Percentiles rank a stretch among this genome's conserved stretches.
Evolutionary conservation across 2,329 filamentous ascomycete species (phyloP).

Genomic region (Botrytis paeoniae): DNA sequence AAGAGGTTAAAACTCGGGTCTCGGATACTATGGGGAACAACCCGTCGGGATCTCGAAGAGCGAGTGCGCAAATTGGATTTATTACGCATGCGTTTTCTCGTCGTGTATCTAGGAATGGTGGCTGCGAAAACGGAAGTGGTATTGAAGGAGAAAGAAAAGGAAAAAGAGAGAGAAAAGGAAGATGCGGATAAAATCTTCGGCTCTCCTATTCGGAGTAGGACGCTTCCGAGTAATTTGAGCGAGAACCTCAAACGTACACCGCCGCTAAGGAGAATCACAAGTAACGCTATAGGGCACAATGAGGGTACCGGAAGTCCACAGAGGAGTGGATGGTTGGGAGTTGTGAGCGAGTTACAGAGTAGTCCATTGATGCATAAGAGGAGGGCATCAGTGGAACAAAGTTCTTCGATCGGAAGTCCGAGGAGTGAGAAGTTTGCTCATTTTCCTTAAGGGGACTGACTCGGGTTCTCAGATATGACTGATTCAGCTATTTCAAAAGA

Average conservation of each 20-base stretch:
- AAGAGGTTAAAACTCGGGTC: conserved; percentile 46
- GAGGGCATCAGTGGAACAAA: conserved; percentile 58
- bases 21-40: conserved; percentile 51
- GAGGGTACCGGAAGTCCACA: conserved; percentile 48
- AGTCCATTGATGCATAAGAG: conserved; percentile 60
- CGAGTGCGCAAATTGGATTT: conserved; percentile 57
- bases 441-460: background rate
- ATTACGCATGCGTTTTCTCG: conserved; percentile 62
- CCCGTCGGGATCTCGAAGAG: conserved; percentile 53
- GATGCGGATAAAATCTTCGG: background rate
- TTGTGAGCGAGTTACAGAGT: conserved; percentile 60
- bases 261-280: conserved; percentile 52
- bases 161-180: conserved; percentile 10
- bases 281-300: conserved; percentile 52
- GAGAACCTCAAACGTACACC: conserved; percentile 37
- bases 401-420: conserved; percentile 3
- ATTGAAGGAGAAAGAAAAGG: background rate
- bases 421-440: conserved; percentile 5
- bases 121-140: conserved; percentile 39
- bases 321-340: conserved; percentile 58
- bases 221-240: conserved; percentile 4
- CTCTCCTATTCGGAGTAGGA: background rate
- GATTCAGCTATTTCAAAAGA: background rate
- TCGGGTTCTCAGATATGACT: background rate
- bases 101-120: conserved; percentile 62